A percentile compares a stretch with the other conserved stretches of the same genome.
Conservation (phyloP, 2,329 filamentous ascomycete species). For the Cryphonectria nitschkei region DNA sequence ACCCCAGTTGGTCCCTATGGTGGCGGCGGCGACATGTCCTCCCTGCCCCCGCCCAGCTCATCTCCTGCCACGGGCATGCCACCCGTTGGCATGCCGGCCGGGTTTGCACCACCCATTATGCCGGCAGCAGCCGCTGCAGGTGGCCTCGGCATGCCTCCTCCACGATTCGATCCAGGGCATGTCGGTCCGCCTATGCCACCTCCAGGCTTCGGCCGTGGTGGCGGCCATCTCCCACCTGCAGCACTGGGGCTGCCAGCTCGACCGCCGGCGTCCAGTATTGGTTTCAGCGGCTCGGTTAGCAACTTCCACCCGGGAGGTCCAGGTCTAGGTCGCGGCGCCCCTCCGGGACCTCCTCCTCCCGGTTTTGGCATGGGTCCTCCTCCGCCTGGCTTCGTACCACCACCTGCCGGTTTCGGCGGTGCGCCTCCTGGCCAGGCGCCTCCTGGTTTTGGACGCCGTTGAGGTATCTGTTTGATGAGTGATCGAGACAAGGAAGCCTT, state of each 20-base stretch:
- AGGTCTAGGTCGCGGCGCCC: slow-evolving; percentile 42
- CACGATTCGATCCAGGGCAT: slow-evolving; percentile 25
- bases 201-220: slow-evolving; percentile 33
- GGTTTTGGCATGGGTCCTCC: slow-evolving; percentile 42
- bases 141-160: slow-evolving; percentile 31
- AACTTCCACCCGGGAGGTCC: slow-evolving; percentile 52
- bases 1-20: slow-evolving; percentile 31
- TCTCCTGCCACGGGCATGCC: slow-evolving; percentile 33
- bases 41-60: slow-evolving; percentile 28
- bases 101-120: slow-evolving; percentile 40
- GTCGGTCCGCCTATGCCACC: slow-evolving; percentile 26
- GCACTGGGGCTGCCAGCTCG: slow-evolving; percentile 55
- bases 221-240: slow-evolving; percentile 49
- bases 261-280: slow-evolving; percentile 50
- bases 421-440: slow-evolving; percentile 29
- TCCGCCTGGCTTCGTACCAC: slow-evolving; percentile 49
- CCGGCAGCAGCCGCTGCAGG: slow-evolving; percentile 37
- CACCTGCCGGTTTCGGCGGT: slow-evolving; percentile 41
- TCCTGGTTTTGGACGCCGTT: slow-evolving; percentile 33
- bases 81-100: slow-evolving; percentile 38
- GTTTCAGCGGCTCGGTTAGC: slow-evolving; percentile 49
- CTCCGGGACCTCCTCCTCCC: slow-evolving; percentile 37
- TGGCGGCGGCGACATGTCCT: slow-evolving; percentile 15
- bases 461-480: not conserved
- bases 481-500: not conserved